Conservation (phyloP, 2,329 filamentous ascomycete genomes). For the Apiospora saccharicola region DNA sequence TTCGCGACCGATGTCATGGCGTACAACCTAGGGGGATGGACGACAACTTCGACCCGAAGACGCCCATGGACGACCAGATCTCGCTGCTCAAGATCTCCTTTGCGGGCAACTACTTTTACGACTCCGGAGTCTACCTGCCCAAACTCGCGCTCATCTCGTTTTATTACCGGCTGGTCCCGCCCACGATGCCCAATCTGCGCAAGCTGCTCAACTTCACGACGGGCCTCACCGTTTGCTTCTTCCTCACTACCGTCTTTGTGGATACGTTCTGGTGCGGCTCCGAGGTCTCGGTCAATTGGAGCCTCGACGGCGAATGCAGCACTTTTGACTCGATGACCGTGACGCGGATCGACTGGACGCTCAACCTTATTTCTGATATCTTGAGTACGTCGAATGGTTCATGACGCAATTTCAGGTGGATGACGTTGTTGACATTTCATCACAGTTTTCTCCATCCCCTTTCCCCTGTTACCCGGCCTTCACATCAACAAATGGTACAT, state of each 20-base stretch:
- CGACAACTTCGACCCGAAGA: neutral
- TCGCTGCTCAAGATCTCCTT: constrained; percentile 27
- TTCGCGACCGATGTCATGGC: constrained; percentile 22
- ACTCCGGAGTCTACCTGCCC: constrained; percentile 29
- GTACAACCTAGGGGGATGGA: constrained; percentile 20
- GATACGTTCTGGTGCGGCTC: constrained; percentile 25
- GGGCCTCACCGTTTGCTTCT: neutral
- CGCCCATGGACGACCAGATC: neutral
- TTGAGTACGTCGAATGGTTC: neutral
- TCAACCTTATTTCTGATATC: constrained; percentile 15
- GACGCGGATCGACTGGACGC: constrained; percentile 15
- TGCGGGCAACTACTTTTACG: constrained; percentile 29
- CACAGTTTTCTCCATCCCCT: constrained; percentile 15
- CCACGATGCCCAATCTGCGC: constrained; percentile 23
- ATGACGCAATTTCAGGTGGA: neutral
- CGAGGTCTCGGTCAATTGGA: constrained; percentile 22
- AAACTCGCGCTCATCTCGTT: constrained; percentile 27
- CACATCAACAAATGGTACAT: constrained; percentile 18
- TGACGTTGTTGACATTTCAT: neutral
- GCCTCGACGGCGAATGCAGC: constrained; percentile 13
- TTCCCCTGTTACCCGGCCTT: constrained; percentile 7
- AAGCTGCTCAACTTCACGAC: constrained; percentile 18
- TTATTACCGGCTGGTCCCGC: constrained; percentile 28
- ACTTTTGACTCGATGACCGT: constrained; percentile 20
- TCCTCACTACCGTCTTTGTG: constrained; percentile 23